A percentile compares a stretch with the other conserved stretches of the same genome.
Evolutionary conservation across 2,329 filamentous ascomycete species (phyloP).

Genomic region (Teratosphaeria destructans): DNA sequence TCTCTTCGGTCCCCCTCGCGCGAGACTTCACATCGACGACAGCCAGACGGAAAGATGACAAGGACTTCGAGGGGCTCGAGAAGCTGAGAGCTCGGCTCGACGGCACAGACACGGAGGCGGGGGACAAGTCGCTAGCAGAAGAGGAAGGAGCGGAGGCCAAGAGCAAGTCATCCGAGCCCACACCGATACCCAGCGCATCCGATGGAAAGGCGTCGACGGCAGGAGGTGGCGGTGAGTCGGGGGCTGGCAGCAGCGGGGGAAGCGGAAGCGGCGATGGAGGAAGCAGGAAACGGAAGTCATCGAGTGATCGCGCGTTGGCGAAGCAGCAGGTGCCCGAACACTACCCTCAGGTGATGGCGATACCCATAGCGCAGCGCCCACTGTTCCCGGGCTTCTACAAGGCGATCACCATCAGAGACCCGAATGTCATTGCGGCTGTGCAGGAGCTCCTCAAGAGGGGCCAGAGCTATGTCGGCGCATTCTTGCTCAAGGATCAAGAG

Average conservation of each 20-base stretch:
- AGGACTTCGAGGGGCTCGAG: conserved; percentile 33
- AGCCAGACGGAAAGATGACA: conserved; percentile 41
- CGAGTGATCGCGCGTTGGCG: conserved; percentile 55
- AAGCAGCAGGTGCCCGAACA: conserved; percentile 89
- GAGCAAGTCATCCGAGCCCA: conserved; percentile 39
- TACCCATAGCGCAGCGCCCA: conserved; percentile 86
- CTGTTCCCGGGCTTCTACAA: conserved; percentile 98
- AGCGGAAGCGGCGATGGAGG: conserved; percentile 41
- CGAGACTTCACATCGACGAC: conserved; percentile 32
- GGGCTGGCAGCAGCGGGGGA: conserved; percentile 26
- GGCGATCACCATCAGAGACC: conserved; percentile 90
- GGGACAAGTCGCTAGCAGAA: conserved; percentile 25
- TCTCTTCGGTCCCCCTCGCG: background rate
- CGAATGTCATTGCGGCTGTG: conserved; percentile 81
- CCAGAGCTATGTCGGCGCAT: conserved; percentile 93
- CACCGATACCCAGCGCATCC: conserved; percentile 41
- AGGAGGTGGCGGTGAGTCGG: conserved; percentile 39
- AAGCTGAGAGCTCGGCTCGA: background rate
- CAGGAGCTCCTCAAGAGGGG: conserved; percentile 94
- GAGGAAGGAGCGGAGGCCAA: conserved; percentile 30
- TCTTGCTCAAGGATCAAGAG: conserved; percentile 92
- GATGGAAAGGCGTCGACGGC: conserved; percentile 53
- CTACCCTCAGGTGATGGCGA: conserved; percentile 94
- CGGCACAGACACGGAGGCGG: conserved; percentile 22
- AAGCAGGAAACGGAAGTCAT: conserved; percentile 55